Base-by-base conservation (phyloP, 1,139 yeast species). In the Blastobotrys buckinghamii region DNA sequence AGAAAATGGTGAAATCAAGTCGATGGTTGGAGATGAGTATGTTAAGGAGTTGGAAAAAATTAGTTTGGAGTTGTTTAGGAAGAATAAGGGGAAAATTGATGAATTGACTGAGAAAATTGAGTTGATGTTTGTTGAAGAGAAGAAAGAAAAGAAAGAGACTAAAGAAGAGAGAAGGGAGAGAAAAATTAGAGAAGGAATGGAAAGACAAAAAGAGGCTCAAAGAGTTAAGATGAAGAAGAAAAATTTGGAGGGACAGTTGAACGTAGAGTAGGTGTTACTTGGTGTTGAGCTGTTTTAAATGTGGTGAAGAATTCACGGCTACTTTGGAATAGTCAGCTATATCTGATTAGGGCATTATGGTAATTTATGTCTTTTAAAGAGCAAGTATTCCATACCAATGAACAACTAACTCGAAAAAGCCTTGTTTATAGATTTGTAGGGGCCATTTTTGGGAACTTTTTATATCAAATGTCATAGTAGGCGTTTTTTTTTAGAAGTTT, bases 121-220 rank as follows among this genome's bases (percentile, higher is more conserved):
- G 9, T 50, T 53, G 1, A 63, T 74, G 59, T 57, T 63, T 22
- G 51, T 58, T 19, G 33, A 19, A 13, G 27, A 32, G 16, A 36
- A 17, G 20, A 13, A 16, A 24, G 42, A 17, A 22, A 16, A 16
- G 20, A 40, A 17, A 26, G 80, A 75, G 50, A 68, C 76, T 0
- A 73, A 73, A 54, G 87, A 82, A 54, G 79, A 81, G 55, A 69
- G 89, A 57, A 71, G 82, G 50, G 70, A 69, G 50, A 65, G 90
- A 41, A 84, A 81, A 61, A 75, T 74, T 6, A 62, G 58, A 43
- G 88, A 82, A 62, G 92, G 92, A 0, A 62, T 83, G 59, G 72
- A 78, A 55, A 72, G 54, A 32, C 43, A 7, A 22, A 7, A 22
- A 47, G 36, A 9, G 7, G 38, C 27, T 20, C 5, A 17, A 34